Conservation (phyloP, 495 filamentous ascomycete genomes). For the Umbilicaria muhlenbergii region DNA sequence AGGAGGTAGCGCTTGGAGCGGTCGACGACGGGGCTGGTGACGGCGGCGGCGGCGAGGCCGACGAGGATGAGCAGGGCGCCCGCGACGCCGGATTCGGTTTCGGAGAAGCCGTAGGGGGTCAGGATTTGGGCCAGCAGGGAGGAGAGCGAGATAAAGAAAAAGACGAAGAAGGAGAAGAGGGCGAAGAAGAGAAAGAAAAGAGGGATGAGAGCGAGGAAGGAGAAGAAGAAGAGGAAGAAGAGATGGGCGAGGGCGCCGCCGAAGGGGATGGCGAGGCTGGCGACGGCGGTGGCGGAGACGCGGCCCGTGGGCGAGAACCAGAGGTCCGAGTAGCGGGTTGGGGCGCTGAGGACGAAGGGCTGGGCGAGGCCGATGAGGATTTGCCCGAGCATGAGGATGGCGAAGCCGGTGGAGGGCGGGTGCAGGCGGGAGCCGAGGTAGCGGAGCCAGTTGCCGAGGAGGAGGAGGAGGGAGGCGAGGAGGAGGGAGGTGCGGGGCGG, state of each 20-base stretch:
- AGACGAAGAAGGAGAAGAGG: slow-evolving; percentile 82
- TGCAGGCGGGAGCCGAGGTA: slow-evolving; percentile 59
- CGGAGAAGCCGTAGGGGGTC: slow-evolving; percentile 61
- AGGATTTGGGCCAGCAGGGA: slow-evolving; percentile 85
- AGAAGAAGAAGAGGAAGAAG: slow-evolving; percentile 62
- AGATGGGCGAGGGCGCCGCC: slow-evolving; percentile 82
- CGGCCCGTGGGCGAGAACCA: slow-evolving; percentile 84
- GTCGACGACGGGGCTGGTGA: slow-evolving; percentile 70
- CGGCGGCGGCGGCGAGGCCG: slow-evolving; percentile 61
- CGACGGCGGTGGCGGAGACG: slow-evolving; percentile 74
- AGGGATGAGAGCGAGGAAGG: slow-evolving; percentile 44
- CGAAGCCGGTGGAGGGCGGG: slow-evolving; percentile 38
- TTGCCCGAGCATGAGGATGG: slow-evolving; percentile 85
- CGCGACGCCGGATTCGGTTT: slow-evolving; percentile 74
- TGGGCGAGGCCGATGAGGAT: slow-evolving; percentile 80
- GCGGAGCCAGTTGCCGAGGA: slow-evolving; percentile 85
- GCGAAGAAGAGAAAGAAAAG: slow-evolving; percentile 76
- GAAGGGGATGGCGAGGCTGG: slow-evolving; percentile 72
- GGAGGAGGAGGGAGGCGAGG: slow-evolving; percentile 49
- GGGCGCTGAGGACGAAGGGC: slow-evolving; percentile 81
- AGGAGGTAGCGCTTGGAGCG: slow-evolving; percentile 63
- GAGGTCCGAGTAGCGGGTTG: slow-evolving; percentile 79
- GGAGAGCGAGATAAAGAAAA: slow-evolving; percentile 83
- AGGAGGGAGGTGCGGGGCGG: slow-evolving; percentile 70
- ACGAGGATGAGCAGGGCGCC: slow-evolving; percentile 78